phyloP scores from a whole-genome alignment of 1,284 basidiomycete species.

The Ceratobasidium sp. region DNA sequence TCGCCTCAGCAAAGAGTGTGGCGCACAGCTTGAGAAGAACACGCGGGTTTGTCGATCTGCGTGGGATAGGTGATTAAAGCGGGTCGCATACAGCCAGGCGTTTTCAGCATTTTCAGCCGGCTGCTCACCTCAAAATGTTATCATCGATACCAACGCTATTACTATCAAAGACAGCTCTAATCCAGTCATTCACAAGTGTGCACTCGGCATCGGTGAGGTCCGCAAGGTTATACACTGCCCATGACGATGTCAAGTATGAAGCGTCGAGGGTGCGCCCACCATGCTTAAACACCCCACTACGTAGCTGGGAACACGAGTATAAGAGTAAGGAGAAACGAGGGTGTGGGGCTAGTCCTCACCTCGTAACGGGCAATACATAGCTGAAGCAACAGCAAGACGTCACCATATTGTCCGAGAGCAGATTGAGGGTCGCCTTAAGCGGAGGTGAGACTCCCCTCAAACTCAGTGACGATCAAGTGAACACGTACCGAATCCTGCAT shows the following conservation, averaged over 20 bases:
- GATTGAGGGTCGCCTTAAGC: constrained; percentile 78
- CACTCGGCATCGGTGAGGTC: constrained; percentile 63
- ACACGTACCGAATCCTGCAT: constrained; percentile 75
- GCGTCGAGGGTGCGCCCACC: constrained; percentile 61
- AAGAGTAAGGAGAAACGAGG: background rate
- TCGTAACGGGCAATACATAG: constrained; percentile 69
- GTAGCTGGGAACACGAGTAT: constrained; percentile 17
- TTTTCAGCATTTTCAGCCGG: background rate
- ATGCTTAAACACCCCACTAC: constrained; percentile 47
- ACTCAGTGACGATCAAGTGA: background rate
- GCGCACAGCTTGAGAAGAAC: constrained; percentile 72
- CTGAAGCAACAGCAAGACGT: constrained; percentile 77
- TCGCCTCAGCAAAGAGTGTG: constrained; percentile 71
- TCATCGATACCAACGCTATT: constrained; percentile 84
- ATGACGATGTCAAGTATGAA: constrained; percentile 55
- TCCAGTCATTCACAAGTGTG: constrained; percentile 68
- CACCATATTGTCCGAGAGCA: constrained; percentile 76
- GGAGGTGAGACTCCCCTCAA: background rate
- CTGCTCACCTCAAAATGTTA: constrained; percentile 70
- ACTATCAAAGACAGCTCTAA: constrained; percentile 77
- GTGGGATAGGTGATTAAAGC: constrained; percentile 19
- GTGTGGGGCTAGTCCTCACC: constrained; percentile 56
- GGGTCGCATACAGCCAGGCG: background rate
- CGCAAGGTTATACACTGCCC: constrained; percentile 55
- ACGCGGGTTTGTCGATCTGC: constrained; percentile 74